Percentiles rank a stretch among this genome's conserved stretches.
phyloP scores from a whole-genome alignment of 176 grass and related monocot species.

The Oryza longistaminata region DNA sequence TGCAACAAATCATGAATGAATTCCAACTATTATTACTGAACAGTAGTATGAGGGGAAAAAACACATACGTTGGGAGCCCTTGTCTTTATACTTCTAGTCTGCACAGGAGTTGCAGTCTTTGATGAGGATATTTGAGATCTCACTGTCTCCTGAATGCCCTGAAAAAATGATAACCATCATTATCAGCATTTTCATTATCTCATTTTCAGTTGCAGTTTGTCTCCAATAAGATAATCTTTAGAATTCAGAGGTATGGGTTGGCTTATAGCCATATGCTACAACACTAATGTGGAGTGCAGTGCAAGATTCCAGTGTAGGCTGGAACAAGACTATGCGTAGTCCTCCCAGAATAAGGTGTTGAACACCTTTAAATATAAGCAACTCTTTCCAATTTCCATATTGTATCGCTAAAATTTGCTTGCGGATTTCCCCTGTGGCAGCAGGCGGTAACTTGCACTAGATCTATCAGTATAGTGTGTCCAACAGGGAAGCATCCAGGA shows the following conservation, averaged over 20 bases:
- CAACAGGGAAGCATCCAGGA: slow-evolving; percentile 7
- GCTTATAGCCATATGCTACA: background rate
- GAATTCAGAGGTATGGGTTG: slow-evolving; percentile 7
- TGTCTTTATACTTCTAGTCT: slow-evolving; percentile 27
- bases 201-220: background rate
- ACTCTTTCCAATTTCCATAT: background rate
- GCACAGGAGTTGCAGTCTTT: slow-evolving; percentile 31
- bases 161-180: slow-evolving; percentile 16
- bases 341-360: background rate
- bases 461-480: background rate
- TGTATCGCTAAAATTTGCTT: background rate
- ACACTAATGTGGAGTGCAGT: background rate
- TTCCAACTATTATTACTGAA: background rate
- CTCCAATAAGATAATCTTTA: background rate
- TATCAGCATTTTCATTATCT: slow-evolving; percentile 7
- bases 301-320: slow-evolving; percentile 3
- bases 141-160: slow-evolving; percentile 37
- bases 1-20: slow-evolving; percentile 24
- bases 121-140: slow-evolving; percentile 3
- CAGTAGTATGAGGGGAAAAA: background rate
- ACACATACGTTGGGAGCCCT: slow-evolving; percentile 47
- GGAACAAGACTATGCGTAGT: background rate
- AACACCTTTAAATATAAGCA: background rate
- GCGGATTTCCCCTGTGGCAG: background rate
- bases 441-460: background rate